Percentiles rank a stretch among this genome's conserved stretches.
These are phyloP conservation scores for Phaeoacremonium minimum DNA, from an alignment of 2,329 filamentous ascomycete species.

Conservation along the genomic window DNA sequence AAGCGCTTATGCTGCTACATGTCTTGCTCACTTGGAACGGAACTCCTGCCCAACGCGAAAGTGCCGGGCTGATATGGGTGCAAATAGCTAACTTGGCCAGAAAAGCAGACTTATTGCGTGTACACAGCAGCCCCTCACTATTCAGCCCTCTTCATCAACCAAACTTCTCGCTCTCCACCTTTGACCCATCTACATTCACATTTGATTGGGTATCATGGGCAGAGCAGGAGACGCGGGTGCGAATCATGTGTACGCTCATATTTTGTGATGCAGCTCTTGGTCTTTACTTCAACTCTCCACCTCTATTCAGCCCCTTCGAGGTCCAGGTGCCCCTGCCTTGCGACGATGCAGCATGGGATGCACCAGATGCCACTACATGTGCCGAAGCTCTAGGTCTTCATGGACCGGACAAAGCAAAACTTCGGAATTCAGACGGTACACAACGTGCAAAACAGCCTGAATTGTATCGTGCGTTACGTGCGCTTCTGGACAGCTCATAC, in stretches of 20 bases:
- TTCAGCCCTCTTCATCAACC: conserved; percentile 60
- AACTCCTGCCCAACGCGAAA: conserved; percentile 58
- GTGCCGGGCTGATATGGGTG: conserved; percentile 55
- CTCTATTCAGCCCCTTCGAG: conserved; percentile 60
- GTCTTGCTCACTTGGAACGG: conserved; percentile 67
- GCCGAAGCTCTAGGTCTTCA: conserved; percentile 61
- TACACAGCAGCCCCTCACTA: conserved; percentile 41
- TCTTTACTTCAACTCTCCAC: conserved; percentile 66
- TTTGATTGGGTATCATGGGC: conserved; percentile 68
- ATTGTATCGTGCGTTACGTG: conserved; percentile 56
- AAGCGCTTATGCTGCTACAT: conserved; percentile 60
- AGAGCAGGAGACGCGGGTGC: conserved; percentile 65
- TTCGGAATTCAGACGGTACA: conserved; percentile 57
- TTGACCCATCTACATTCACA: conserved; percentile 40
- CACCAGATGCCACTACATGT: conserved; percentile 53
- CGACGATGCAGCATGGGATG: conserved; percentile 73
- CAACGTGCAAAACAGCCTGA: conserved; percentile 61
- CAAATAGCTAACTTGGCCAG: conserved; percentile 53
- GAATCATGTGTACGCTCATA: conserved; percentile 62
- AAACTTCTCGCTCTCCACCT: conserved; percentile 37
- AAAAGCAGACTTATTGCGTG: conserved; percentile 49
- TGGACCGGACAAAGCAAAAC: conserved; percentile 50
- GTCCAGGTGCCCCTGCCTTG: conserved; percentile 64
- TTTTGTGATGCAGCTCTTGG: conserved; percentile 61
- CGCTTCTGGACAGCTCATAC: conserved; percentile 54